These are phyloP conservation scores for Leptodermis oblonga DNA, from an alignment of 257 asterid genomes.

Conservation along the genomic window DNA sequence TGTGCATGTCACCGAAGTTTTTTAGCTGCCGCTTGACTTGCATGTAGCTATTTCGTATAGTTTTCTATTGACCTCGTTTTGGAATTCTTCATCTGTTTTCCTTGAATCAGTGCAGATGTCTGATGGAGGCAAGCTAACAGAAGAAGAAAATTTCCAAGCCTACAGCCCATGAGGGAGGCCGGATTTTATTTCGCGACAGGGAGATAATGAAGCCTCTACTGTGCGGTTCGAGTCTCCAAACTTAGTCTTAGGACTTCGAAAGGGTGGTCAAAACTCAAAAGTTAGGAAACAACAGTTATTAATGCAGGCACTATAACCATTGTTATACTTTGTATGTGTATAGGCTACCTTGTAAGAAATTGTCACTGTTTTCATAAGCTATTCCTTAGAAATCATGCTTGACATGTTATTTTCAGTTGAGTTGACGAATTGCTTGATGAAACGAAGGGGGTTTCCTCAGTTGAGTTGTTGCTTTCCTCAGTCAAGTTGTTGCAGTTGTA, in stretches of 20 bases:
- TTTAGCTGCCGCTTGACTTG: neutral
- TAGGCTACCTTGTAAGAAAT: neutral
- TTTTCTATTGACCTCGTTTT: neutral
- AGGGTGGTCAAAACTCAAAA: constrained; percentile 5
- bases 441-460: neutral
- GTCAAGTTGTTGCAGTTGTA: neutral
- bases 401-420: neutral
- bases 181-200: neutral
- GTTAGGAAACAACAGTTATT: neutral
- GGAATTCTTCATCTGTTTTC: constrained; percentile 5
- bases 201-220: neutral
- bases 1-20: neutral
- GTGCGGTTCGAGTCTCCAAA: constrained; percentile 4
- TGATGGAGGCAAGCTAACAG: constrained; percentile 17
- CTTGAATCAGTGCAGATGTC: constrained; percentile 37
- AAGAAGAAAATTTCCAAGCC: constrained; percentile 15
- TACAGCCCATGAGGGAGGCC: constrained; percentile 6
- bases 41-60: neutral
- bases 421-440: neutral
- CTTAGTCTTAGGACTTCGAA: neutral
- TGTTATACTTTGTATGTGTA: constrained; percentile 14
- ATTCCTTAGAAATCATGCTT: neutral
- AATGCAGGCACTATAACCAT: neutral
- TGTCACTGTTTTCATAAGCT: neutral
- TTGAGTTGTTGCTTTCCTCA: neutral